phyloP scores from a whole-genome alignment of 805 yeast species.

The Candida ficus region DNA sequence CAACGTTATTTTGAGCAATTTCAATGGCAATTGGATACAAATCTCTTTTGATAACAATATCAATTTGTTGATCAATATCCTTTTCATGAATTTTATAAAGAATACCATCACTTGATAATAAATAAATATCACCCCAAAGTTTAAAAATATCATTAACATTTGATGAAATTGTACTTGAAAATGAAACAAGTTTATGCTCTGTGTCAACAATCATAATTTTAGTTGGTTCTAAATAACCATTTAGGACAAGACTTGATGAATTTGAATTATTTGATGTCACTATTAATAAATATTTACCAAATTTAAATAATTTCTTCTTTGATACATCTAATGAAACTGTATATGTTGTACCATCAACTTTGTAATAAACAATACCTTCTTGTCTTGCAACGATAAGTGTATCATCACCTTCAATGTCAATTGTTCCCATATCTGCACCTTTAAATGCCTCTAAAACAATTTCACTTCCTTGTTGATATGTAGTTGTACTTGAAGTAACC shows the following conservation, averaged over 20 bases:
- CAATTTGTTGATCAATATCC: conserved; percentile 59
- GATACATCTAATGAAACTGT: conserved; percentile 52
- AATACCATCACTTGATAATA: conserved; percentile 72
- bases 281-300: conserved; percentile 52
- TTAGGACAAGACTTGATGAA: conserved; percentile 28
- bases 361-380: conserved; percentile 61
- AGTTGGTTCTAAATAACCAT: conserved; percentile 38
- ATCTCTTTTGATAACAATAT: conserved; percentile 62
- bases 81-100: conserved; percentile 66
- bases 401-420: conserved; percentile 34
- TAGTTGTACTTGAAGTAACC: conserved; percentile 71
- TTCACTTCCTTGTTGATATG: conserved; percentile 64
- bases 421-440: conserved; percentile 44
- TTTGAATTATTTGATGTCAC: conserved; percentile 43
- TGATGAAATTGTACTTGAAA: conserved; percentile 62
- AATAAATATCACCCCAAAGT: conserved; percentile 51
- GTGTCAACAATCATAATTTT: conserved; percentile 65
- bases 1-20: conserved; percentile 42
- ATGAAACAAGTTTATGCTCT: conserved; percentile 62
- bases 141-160: conserved; percentile 54
- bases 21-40: conserved; percentile 68
- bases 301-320: conserved; percentile 46
- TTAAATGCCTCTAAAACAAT: conserved; percentile 35
- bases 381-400: conserved; percentile 61
- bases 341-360: conserved; percentile 46